phyloP scores from a whole-genome alignment of 495 filamentous ascomycete genomes.

The Aspergillus conjunctus region DNA sequence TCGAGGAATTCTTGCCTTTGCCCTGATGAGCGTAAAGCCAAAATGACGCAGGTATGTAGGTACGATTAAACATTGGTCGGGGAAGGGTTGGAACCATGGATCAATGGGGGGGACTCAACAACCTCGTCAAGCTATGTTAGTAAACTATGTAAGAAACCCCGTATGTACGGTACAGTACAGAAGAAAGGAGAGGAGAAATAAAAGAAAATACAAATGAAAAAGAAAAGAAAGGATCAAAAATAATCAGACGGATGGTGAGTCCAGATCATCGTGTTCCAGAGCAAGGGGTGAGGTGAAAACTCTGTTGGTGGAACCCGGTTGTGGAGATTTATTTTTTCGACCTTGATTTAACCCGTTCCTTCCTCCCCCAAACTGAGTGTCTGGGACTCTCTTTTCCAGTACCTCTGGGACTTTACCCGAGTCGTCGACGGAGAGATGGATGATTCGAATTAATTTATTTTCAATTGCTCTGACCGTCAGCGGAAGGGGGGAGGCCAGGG shows the following conservation, averaged over 20 bases:
- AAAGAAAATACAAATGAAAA: slow-evolving; percentile 1
- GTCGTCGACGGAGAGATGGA: background rate
- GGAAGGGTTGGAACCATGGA: background rate
- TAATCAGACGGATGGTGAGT: slow-evolving; percentile 6
- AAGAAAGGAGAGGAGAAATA: slow-evolving; percentile 5
- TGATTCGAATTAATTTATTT: background rate
- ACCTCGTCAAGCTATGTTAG: background rate
- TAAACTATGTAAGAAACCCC: slow-evolving; percentile 8
- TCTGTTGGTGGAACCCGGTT: slow-evolving; percentile 23
- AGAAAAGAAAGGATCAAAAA: slow-evolving; percentile 9
- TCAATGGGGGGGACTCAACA: background rate
- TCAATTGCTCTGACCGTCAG: background rate
- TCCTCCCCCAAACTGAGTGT: background rate
- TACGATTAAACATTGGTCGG: slow-evolving; percentile 3
- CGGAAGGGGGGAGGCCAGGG: slow-evolving; percentile 1
- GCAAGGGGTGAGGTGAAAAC: slow-evolving; percentile 28
- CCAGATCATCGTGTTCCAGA: slow-evolving; percentile 18
- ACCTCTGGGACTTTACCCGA: too few species aligned
- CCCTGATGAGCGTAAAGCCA: slow-evolving; percentile 7
- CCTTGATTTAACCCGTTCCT: slow-evolving; percentile 2
- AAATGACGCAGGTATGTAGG: slow-evolving; percentile 13
- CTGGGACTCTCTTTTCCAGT: background rate
- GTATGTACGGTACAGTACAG: slow-evolving; percentile 14
- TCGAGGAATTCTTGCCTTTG: slow-evolving; percentile 1
- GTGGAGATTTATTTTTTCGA: slow-evolving; percentile 9